Percentiles rank a stretch among this genome's conserved stretches.
phyloP scores from a whole-genome alignment of 2,329 filamentous ascomycete genomes.

The Parastagonospora avenae region DNA sequence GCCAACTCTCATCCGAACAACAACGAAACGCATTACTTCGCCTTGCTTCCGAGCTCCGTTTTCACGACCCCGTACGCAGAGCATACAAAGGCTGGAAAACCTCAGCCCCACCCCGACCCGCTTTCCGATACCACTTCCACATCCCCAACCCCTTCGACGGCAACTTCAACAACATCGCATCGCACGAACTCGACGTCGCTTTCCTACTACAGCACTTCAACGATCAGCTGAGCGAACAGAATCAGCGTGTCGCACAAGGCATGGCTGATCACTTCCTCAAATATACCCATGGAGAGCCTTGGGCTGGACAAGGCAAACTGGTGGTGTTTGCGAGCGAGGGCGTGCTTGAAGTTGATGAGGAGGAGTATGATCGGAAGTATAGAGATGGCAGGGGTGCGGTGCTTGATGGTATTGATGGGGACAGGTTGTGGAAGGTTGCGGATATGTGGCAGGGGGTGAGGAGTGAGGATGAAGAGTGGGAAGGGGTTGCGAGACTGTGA shows the following conservation, averaged over 20 bases:
- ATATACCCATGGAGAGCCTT: constrained; percentile 30
- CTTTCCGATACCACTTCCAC: constrained; percentile 37
- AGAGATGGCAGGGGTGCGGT: constrained; percentile 28
- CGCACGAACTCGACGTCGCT: constrained; percentile 40
- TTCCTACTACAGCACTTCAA: constrained; percentile 36
- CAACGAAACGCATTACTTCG: constrained; percentile 21
- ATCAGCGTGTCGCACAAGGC: constrained; percentile 10
- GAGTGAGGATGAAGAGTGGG: constrained; percentile 14
- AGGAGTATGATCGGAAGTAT: constrained; percentile 28
- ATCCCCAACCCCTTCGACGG: constrained; percentile 34
- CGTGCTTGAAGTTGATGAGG: constrained; percentile 14
- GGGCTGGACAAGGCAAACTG: constrained; percentile 23
- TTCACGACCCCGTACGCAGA: constrained; percentile 49
- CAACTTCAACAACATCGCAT: constrained; percentile 20
- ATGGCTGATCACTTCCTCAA: constrained; percentile 33
- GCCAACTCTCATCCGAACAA: constrained; percentile 32
- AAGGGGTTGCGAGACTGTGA: background rate
- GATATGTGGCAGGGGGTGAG: constrained; percentile 39
- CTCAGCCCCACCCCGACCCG: constrained; percentile 1
- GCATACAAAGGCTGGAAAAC: constrained; percentile 42
- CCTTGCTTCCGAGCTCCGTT: constrained; percentile 53
- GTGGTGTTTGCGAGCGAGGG: constrained; percentile 26
- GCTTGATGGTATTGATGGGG: constrained; percentile 22
- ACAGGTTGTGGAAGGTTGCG: constrained; percentile 29
- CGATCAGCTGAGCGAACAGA: constrained; percentile 15